phyloP scores from a whole-genome alignment of 2,329 filamentous ascomycete species.

The Verticillium alfalfae region DNA sequence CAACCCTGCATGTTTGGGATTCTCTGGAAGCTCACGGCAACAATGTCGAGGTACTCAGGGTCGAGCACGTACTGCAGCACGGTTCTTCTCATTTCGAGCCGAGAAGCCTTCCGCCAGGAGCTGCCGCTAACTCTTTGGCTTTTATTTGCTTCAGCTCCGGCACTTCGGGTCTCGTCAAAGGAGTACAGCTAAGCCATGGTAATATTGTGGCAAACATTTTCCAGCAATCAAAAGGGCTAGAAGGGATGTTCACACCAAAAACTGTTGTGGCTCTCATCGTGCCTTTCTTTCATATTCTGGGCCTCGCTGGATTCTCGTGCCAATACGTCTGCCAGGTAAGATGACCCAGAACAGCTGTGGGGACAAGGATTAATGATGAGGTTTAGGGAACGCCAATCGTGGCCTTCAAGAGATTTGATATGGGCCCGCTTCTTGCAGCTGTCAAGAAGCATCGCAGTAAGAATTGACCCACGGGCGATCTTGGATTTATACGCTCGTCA shows the following conservation, averaged over 20 bases:
- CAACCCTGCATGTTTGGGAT: not conserved
- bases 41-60: not conserved
- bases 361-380: not conserved
- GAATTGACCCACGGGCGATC: not conserved
- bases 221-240: constrained; percentile 4
- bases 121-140: not conserved
- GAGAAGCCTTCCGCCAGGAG: not conserved
- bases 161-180: constrained; percentile 7
- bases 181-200: constrained; percentile 6
- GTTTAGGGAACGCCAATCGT: constrained; percentile 8
- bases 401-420: constrained; percentile 5
- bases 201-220: constrained; percentile 8
- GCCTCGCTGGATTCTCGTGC: constrained; percentile 6
- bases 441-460: constrained; percentile 4
- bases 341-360: not conserved
- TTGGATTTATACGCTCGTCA: not conserved
- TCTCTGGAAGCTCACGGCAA: not conserved
- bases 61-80: not conserved
- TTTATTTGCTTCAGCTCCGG: constrained; percentile 9
- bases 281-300: constrained; percentile 7
- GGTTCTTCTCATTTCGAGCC: constrained; percentile 2
- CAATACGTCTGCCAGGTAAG: constrained; percentile 7
- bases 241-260: constrained; percentile 3
- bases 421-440: constrained; percentile 1
- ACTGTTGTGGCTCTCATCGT: constrained; percentile 6